A percentile compares a stretch with the other conserved stretches of the same genome.
Evolutionary conservation across 2,329 filamentous ascomycete genomes (phyloP).

Genomic region (Stromatinia cepivora): DNA sequence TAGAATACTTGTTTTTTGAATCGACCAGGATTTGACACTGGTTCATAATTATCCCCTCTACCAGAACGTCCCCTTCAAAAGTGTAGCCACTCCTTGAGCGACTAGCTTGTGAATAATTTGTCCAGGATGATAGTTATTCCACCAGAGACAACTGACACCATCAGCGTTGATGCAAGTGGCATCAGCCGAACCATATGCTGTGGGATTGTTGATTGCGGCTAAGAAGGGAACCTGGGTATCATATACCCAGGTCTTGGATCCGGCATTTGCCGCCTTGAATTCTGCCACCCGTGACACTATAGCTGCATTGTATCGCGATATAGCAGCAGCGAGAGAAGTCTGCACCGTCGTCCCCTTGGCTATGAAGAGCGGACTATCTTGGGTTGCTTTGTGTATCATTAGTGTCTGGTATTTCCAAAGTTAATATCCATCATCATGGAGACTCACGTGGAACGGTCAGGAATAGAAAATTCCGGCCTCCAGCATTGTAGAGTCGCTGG

Average conservation of each 20-base stretch:
- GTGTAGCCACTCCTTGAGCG: neutral
- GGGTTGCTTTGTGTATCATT: neutral
- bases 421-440: neutral
- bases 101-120: neutral
- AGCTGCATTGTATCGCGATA: constrained; percentile 8
- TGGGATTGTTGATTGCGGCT: neutral
- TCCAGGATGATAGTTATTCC: constrained; percentile 4
- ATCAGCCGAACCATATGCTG: neutral
- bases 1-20: neutral
- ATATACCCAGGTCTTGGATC: neutral
- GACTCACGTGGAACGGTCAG: constrained; percentile 13
- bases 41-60: neutral
- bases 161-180: neutral
- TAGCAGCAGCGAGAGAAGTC: neutral
- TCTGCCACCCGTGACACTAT: neutral
- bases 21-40: neutral
- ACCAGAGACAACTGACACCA: constrained; percentile 8
- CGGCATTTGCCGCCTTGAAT: constrained; percentile 4
- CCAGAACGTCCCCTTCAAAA: neutral
- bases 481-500: neutral
- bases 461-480: neutral
- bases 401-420: neutral
- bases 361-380: constrained; percentile 3
- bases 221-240: constrained; percentile 3
- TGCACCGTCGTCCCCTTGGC: neutral